A percentile compares a stretch with the other conserved stretches of the same genome.
Evolutionary conservation across 371 early-diverging fungal species (phyloP).

Genomic region (Vairimorpha necatrix): DNA sequence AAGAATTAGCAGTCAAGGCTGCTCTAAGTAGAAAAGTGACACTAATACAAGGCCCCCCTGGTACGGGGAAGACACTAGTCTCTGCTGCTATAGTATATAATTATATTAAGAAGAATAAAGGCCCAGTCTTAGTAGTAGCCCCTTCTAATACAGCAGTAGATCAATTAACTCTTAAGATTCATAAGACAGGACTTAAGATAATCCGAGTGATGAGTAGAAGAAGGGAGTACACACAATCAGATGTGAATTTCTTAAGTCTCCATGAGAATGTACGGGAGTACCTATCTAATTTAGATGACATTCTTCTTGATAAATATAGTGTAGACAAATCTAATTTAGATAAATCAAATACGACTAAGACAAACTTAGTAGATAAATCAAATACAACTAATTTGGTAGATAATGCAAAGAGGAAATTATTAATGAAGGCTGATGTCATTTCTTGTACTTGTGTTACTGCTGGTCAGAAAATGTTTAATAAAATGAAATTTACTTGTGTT

Average conservation of each 20-base stretch:
- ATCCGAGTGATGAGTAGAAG: constrained; percentile 85
- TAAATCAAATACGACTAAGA: constrained; percentile 75
- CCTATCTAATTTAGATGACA: too few species aligned
- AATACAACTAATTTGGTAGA: constrained; percentile 66
- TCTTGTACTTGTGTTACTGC: constrained; percentile 93
- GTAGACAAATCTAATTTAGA: too few species aligned
- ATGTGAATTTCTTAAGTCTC: constrained; percentile 74
- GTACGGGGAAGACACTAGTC: constrained; percentile 81
- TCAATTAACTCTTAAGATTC: constrained; percentile 87
- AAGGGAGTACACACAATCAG: constrained; percentile 80
- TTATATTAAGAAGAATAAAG: constrained; percentile 68
- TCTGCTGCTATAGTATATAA: constrained; percentile 92
- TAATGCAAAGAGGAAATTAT: constrained; percentile 73
- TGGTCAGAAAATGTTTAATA: constrained; percentile 81
- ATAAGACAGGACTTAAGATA: constrained; percentile 80
- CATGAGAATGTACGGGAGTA: constrained; percentile 80
- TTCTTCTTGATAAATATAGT: constrained; percentile 76
- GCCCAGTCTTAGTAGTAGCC: constrained; percentile 87
- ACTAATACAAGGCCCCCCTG: constrained; percentile 76
- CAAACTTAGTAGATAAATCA: constrained; percentile 67
- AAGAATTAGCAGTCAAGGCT: constrained; percentile 80
- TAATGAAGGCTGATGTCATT: constrained; percentile 86
- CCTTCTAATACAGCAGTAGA: constrained; percentile 98
- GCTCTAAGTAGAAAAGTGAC: constrained; percentile 80
- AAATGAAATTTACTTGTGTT: constrained; percentile 79